Base-by-base conservation (phyloP, 1,284 basidiomycete genomes). In the Moniliophthora roreri region DNA sequence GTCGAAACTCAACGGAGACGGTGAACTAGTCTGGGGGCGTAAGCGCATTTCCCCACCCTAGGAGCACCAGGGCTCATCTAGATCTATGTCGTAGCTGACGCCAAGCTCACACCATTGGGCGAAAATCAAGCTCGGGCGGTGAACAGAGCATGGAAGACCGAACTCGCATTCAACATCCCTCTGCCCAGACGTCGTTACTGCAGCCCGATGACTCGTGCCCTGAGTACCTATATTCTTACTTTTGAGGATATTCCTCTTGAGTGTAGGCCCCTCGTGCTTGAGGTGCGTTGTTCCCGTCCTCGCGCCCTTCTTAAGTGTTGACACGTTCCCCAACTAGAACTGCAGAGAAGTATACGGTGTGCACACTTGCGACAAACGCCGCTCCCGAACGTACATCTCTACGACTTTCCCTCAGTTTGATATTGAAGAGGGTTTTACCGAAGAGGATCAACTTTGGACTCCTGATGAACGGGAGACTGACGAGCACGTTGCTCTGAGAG, bases 11-110 rank as follows among this genome's bases (percentile, higher is more conserved):
- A 72, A 87, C 44, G 84, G 84, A 0, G 89, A 95, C 60, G 87
- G 75, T 10, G 79, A 87, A 51, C 71, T 93, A 9, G 76, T 73
- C 1, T 94, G 92, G 91, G 91, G 91, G 32, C 91, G 86, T 85
- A 63, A 63, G 85, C 80, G 16, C 35, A 28, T 42, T 10, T 39
- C n/a, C 37, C 8, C 35, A n/a, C 40, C 23, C 49, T 51, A 15
- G 37, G 11, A 7, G 36, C 40, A 24, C 50, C 37, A 39, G 44
- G 51, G 56, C 23, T 21, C 32, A 7, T 16, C 35, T 34, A n/a
- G n/a, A n/a, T n/a, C n/a, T n/a, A 18, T 40, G 45, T 38, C 10
- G 4, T 48, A 82, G 88, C 93, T 13, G 93, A 95, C 65, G 82
- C 92, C 0, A 74, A 79, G 26, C 79, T 95, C 23, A 94, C 92